Percentiles rank a stretch among this genome's conserved stretches.
phyloP scores from a whole-genome alignment of 2,329 filamentous ascomycete species.

The Drechslerella stenobrocha region DNA sequence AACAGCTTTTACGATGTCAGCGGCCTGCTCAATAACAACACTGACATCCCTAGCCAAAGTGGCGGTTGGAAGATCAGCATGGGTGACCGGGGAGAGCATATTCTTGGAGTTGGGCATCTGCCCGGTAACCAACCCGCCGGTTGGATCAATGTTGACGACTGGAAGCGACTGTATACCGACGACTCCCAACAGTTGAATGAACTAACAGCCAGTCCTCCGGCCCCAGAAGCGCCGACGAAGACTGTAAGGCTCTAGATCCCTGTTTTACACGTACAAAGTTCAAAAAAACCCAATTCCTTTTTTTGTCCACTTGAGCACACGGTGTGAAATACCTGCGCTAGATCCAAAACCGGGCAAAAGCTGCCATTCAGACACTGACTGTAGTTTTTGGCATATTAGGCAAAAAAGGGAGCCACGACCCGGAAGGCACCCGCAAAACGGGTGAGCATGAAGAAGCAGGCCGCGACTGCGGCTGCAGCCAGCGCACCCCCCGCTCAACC shows the following conservation, averaged over 20 bases:
- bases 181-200: conserved; percentile 27
- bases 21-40: conserved; percentile 40
- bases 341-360: no score
- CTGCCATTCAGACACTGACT: no score
- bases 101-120: conserved; percentile 45
- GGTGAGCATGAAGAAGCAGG: conserved; percentile 36
- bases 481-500: not conserved
- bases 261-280: not conserved
- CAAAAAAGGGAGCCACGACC: conserved; percentile 34
- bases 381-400: no score
- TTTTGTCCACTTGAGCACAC: no score
- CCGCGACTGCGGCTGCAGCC: conserved; percentile 5
- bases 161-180: conserved; percentile 36
- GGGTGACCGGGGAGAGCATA: conserved; percentile 25
- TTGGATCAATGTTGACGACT: conserved; percentile 43
- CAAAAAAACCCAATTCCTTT: not conserved
- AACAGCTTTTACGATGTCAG: conserved; percentile 43
- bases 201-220: conserved; percentile 14
- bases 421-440: conserved; percentile 39
- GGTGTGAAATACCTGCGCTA: no score
- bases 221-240: conserved; percentile 21
- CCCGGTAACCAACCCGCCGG: conserved; percentile 32
- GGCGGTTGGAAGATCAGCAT: conserved; percentile 33
- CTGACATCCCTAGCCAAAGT: conserved; percentile 39
- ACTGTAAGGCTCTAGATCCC: conserved; percentile 15